Evolutionary conservation across 2,329 filamentous ascomycete species (phyloP), one percentile per base, ranked within the genome.

Genomic region (Alternaria sp.): DNA sequence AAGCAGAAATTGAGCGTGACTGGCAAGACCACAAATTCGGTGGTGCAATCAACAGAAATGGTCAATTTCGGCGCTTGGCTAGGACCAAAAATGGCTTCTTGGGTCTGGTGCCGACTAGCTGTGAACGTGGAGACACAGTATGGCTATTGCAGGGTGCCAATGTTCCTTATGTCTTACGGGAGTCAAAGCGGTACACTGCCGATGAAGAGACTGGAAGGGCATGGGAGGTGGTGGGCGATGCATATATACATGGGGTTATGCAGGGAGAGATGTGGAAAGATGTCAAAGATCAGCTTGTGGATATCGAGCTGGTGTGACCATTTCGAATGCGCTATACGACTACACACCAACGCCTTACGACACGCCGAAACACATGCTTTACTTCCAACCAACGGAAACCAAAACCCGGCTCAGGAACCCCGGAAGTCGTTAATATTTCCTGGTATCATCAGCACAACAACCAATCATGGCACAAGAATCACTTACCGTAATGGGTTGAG

Each of bases 191-290:
- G 11, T 12, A 12, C 14, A 3, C 2, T 51, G 2, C 6, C 26
- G 7, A 21, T 51, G 47, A 2, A 51, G 11, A 14, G 2, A 5
- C 11, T 2, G 2, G 47, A n/a, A 51, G 18, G 2, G 14, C 10
- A 15, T 60, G 49, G 49, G 28, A 54, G n/a, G 49, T 60, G 6
- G 8, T 60, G 10, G 58, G 58, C 15, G 49, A 60, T 25, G 18
- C 49, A 37, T 60, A 60, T 14, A 6, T 60, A 21, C 58, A 60
- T 25, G 58, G 49, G 12, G 14, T 2, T 10, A 60, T 55, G 58
- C 41, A 60, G 18, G 58, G 58, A n/a, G 50, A 60, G 26, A 21
- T 46, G 9, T 60, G 58, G 58, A 23, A 47, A 25, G 25, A 47
- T 20, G 20, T 41, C 23, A 44, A 60, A 30, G 58, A 60, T 15